Conservation (phyloP, 768 basidiomycete species). For the Inosperma sp. region DNA sequence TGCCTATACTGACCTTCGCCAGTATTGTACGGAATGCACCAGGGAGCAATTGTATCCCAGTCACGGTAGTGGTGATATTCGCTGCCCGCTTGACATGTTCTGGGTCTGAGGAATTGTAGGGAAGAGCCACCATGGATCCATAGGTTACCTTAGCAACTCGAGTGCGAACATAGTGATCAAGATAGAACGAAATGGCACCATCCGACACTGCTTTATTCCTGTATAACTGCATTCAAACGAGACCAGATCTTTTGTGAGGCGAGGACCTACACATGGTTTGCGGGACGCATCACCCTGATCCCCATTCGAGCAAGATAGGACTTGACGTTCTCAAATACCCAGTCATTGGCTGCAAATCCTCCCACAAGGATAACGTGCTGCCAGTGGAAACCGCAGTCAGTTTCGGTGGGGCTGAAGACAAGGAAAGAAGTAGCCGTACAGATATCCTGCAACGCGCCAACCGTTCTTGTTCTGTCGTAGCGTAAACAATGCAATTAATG, state of each 20-base stretch:
- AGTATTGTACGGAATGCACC: neutral
- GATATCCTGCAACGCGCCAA: slow-evolving; percentile 2
- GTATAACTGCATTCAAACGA: neutral
- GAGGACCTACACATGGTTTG: neutral
- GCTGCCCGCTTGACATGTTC: neutral
- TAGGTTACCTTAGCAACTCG: neutral
- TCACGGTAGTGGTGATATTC: neutral
- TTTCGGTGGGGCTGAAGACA: neutral
- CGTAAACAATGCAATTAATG: slow-evolving; percentile 10
- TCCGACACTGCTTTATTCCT: neutral
- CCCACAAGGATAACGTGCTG: slow-evolving; percentile 1
- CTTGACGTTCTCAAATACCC: neutral
- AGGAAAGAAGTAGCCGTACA: neutral
- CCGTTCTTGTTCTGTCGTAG: slow-evolving; percentile 3
- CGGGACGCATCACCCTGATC: neutral
- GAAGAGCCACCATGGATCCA: neutral
- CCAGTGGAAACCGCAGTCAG: neutral
- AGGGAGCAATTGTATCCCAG: neutral
- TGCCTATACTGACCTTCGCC: neutral
- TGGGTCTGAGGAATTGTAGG: neutral
- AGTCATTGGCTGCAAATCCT: neutral
- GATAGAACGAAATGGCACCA: slow-evolving; percentile 1
- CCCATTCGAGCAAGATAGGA: neutral
- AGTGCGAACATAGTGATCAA: too few relatives aligned
- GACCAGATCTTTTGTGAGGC: neutral